Evolutionary conservation across 306 rosid genomes (phyloP), one percentile per base, ranked within the genome.

Genomic region (Citrullus colocynthis): DNA sequence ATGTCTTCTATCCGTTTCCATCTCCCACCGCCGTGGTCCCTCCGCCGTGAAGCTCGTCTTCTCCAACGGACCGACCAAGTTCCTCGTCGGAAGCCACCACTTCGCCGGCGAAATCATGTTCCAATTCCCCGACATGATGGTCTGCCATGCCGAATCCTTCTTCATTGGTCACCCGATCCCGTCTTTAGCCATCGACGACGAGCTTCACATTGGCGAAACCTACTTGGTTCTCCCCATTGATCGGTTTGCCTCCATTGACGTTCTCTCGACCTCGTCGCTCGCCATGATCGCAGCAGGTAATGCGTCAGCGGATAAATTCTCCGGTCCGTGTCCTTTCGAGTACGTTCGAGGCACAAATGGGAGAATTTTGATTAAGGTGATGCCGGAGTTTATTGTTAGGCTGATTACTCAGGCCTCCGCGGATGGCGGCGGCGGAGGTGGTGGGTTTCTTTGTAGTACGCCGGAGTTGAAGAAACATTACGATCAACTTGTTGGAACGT

Each of bases 391-490:
- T 69, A 86, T 95, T 3, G 83, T 78, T 4, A 75, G 82, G 9
- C 88, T 92, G 15, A 82, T 95, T 15, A 76, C 58, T 20, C 83
- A 44, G 2, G 79, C 45, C 4, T 16, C 8, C 8, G 13, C 28
- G 6, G 60, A 32, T 20, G 76, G 41, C 14, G 41, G 4, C 2
- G 34, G 28, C 2, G 49, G 74, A 4, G 56, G 37, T 39, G 51
- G 73, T 6, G 74, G 82, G 5, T 74, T 81, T 67, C 83, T 92
- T 0, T 95, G 98, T 48, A 95, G 93, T 54, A 95, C 98, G 15
- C 97, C 98, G 10, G 98, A 95, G 83, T 81, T 95, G 88, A 88
- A 95, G 77, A 89, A 90, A 80, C 98, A 90, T 42, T 95, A 92
- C 67, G 91, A 90, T 17, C 91, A 89, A 76, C 94, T 95, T 51